These are phyloP conservation scores for Leccinum solheimii DNA, from an alignment of 1,284 basidiomycete species.

Conservation along the genomic window DNA sequence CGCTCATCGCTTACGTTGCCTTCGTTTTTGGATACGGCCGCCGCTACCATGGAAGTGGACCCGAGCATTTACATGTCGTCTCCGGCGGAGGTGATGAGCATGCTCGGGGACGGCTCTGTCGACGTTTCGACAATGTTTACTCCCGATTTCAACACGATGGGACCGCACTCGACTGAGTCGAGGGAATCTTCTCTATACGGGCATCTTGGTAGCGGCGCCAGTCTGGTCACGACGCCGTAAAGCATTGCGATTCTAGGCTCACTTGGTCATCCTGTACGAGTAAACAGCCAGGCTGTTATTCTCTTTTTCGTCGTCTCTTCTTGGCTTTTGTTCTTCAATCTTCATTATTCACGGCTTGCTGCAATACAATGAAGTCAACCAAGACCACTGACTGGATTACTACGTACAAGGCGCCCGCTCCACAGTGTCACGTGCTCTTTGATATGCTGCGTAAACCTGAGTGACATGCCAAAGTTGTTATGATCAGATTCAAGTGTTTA, in stretches of 20 bases:
- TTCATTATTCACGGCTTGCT: conserved; percentile 1
- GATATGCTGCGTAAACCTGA: not conserved
- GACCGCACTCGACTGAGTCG: conserved; percentile 28
- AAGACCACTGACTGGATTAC: not conserved
- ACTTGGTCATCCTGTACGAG: conserved; percentile 21
- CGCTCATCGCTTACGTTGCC: conserved; percentile 27
- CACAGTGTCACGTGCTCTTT: not conserved
- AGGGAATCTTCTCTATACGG: conserved; percentile 29
- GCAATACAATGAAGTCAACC: not conserved
- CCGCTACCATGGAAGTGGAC: conserved; percentile 36
- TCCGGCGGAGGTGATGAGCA: conserved; percentile 33
- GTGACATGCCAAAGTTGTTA: not conserved
- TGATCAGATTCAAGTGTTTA: not conserved
- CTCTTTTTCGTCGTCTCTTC: conserved; percentile 2
- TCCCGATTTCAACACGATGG: conserved; percentile 31
- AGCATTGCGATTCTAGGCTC: conserved; percentile 1
- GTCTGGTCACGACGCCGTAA: conserved; percentile 33
- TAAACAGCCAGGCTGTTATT: conserved; percentile 7
- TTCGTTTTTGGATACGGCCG: conserved; percentile 24
- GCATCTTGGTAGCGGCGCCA: conserved; percentile 21
- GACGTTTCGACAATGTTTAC: conserved; percentile 33
- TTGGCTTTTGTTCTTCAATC: conserved; percentile 9
- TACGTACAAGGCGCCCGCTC: not conserved
- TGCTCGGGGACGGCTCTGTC: conserved; percentile 31
- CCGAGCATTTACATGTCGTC: conserved; percentile 33